phyloP scores from a whole-genome alignment of 768 basidiomycete genomes.

The Leccinum pellstonianum region DNA sequence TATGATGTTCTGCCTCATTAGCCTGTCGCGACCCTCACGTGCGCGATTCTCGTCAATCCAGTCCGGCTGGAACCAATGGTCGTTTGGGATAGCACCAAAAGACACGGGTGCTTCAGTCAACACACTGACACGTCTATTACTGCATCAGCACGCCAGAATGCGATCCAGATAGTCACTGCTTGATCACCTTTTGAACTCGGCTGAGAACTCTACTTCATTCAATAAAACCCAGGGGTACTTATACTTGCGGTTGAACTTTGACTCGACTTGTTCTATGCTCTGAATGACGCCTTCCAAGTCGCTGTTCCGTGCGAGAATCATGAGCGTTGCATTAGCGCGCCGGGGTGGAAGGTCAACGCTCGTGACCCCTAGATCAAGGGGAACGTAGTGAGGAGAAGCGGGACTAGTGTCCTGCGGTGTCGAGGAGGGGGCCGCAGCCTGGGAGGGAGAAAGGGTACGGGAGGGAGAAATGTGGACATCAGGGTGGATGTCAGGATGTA shows the following conservation, averaged over 20 bases:
- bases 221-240: slow-evolving; percentile 65
- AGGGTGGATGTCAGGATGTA: neutral
- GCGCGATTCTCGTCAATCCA: slow-evolving; percentile 73
- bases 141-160: slow-evolving; percentile 13
- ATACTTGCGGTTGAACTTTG: slow-evolving; percentile 55
- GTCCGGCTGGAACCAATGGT: slow-evolving; percentile 70
- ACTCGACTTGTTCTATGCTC: slow-evolving; percentile 55
- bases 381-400: slow-evolving; percentile 1
- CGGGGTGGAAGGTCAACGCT: slow-evolving; percentile 1
- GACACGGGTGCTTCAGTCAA: slow-evolving; percentile 43
- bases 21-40: slow-evolving; percentile 45
- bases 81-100: slow-evolving; percentile 57
- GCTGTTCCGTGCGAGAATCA: slow-evolving; percentile 53
- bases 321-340: slow-evolving; percentile 56
- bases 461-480: neutral
- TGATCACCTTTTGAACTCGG: slow-evolving; percentile 48
- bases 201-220: slow-evolving; percentile 58
- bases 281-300: slow-evolving; percentile 45
- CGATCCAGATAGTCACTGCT: neutral
- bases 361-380: neutral
- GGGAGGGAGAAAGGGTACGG: neutral
- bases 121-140: slow-evolving; percentile 32
- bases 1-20: slow-evolving; percentile 48
- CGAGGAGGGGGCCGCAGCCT: neutral
- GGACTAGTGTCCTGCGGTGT: neutral